These are phyloP conservation scores for Macrophomina tecta DNA, from an alignment of 2,329 filamentous ascomycete species.

Conservation along the genomic window DNA sequence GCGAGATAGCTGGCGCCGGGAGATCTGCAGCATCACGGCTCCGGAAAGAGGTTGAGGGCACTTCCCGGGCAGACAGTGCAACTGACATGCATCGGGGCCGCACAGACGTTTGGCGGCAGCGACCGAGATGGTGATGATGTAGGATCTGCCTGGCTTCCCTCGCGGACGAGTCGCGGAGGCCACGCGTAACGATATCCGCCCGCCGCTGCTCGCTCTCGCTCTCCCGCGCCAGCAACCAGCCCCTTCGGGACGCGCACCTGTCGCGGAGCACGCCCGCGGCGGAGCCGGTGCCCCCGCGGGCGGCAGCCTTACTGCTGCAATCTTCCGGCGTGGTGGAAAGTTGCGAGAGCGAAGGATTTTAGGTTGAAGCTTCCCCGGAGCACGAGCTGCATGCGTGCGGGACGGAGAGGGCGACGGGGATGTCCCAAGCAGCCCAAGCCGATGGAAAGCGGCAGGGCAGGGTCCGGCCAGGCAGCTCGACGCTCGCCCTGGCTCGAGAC, in stretches of 20 bases:
- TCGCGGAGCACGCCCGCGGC: background rate
- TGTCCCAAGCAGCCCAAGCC: background rate
- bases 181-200: slow-evolving; percentile 18
- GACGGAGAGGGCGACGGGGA: background rate
- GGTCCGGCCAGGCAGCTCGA: background rate
- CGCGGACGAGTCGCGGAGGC: slow-evolving; percentile 6
- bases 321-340: slow-evolving; percentile 2
- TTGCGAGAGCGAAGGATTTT: slow-evolving; percentile 12
- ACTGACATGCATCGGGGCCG: slow-evolving; percentile 18
- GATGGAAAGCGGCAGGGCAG: background rate
- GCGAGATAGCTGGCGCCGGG: slow-evolving; percentile 15
- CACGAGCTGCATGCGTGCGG: background rate
- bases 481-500: background rate
- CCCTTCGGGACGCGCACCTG: background rate
- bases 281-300: background rate
- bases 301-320: background rate
- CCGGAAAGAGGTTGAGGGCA: background rate
- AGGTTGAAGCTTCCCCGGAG: slow-evolving; percentile 4
- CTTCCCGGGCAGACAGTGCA: too few relatives aligned
- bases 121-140: slow-evolving; percentile 15
- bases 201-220: background rate
- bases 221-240: background rate
- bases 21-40: slow-evolving; percentile 19
- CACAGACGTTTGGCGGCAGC: slow-evolving; percentile 16
- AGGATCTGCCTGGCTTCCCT: slow-evolving; percentile 4